phyloP scores from a whole-genome alignment of 495 filamentous ascomycete genomes.

The Podospora appendiculata region DNA sequence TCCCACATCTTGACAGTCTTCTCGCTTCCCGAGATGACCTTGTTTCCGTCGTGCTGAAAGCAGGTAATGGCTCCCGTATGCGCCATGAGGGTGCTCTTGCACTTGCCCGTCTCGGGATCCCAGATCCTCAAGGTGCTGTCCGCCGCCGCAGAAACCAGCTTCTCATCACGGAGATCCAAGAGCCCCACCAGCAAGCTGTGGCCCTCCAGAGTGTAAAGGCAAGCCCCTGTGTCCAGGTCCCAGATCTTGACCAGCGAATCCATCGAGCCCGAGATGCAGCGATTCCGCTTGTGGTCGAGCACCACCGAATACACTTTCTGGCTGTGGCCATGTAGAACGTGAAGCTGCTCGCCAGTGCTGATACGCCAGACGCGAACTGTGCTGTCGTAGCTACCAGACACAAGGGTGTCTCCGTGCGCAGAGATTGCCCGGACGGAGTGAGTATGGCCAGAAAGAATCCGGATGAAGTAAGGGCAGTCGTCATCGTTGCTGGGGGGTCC shows the following conservation, averaged over 20 bases:
- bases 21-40: constrained; percentile 94
- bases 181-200: constrained; percentile 91
- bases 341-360: constrained; percentile 83
- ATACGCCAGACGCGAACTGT: constrained; percentile 97
- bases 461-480: constrained; percentile 90
- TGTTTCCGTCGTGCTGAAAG: constrained; percentile 96
- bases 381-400: constrained; percentile 97
- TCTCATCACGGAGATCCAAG: constrained; percentile 77
- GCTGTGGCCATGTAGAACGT: constrained; percentile 79
- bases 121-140: constrained; percentile 94
- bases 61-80: constrained; percentile 98
- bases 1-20: constrained; percentile 99
- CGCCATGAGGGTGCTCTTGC: constrained; percentile 79
- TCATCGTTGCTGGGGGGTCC: constrained; percentile 68
- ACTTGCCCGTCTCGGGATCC: constrained; percentile 91
- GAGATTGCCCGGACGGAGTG: constrained; percentile 98
- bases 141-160: constrained; percentile 88
- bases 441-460: constrained; percentile 74
- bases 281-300: constrained; percentile 81
- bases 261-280: constrained; percentile 98
- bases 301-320: constrained; percentile 98
- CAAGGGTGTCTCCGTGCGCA: constrained; percentile 89
- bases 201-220: constrained; percentile 85
- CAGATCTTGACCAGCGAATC: constrained; percentile 97
- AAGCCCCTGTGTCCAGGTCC: constrained; percentile 83